Evolutionary conservation across 2,329 filamentous ascomycete genomes (phyloP).

Genomic region (Magnaporthiopsis rhizophila): DNA sequence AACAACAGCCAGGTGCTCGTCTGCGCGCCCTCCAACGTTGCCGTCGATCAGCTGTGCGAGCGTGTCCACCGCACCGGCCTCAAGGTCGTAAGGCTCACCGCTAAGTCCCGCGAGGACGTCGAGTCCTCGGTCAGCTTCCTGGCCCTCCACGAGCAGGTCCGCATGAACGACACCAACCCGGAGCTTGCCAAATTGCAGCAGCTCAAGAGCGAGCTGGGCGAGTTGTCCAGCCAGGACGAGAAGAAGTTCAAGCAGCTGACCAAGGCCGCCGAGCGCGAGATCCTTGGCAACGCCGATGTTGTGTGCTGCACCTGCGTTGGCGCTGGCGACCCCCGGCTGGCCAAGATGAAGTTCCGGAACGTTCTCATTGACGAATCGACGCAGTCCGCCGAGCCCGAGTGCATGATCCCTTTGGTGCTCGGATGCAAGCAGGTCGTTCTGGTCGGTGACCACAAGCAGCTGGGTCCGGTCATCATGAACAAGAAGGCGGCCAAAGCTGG

Average conservation of each 20-base stretch:
- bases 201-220: constrained; percentile 84
- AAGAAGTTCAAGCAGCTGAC: constrained; percentile 98
- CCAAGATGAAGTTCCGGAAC: constrained; percentile 97
- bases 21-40: constrained; percentile 95
- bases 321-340: constrained; percentile 86
- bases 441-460: constrained; percentile 95
- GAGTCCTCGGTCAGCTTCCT: constrained; percentile 97
- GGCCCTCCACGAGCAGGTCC: constrained; percentile 92
- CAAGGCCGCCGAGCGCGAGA: constrained; percentile 87
- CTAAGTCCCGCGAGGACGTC: constrained; percentile 96
- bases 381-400: constrained; percentile 95
- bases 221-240: constrained; percentile 90
- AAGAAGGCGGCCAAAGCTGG: constrained; percentile 98
- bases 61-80: constrained; percentile 90
- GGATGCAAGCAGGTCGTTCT: constrained; percentile 99
- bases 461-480: constrained; percentile 99
- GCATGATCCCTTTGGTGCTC: constrained; percentile 94
- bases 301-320: constrained; percentile 99
- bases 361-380: constrained; percentile 98
- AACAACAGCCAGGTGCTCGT: constrained; percentile 92
- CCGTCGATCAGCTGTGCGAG: constrained; percentile 95
- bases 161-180: constrained; percentile 92
- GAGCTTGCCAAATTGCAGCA: constrained; percentile 89
- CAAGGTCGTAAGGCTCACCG: constrained; percentile 96
- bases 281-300: constrained; percentile 89